phyloP scores from a whole-genome alignment of 306 rosid species.

The Begonia peltatifolia region DNA sequence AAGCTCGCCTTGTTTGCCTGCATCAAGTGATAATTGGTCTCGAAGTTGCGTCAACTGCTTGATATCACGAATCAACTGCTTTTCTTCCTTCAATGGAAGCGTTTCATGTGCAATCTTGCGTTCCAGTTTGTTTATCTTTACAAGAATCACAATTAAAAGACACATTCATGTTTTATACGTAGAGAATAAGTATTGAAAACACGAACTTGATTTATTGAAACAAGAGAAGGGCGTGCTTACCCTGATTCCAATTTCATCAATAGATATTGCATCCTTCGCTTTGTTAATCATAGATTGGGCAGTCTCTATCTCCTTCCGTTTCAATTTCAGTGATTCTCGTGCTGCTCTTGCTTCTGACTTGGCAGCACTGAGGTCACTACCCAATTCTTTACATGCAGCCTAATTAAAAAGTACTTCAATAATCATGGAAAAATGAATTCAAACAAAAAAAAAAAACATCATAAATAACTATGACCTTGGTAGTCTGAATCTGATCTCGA shows the following conservation, averaged over 20 bases:
- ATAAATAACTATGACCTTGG: conserved; percentile 27
- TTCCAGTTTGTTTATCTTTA: conserved; percentile 61
- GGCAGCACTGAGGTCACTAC: conserved; percentile 31
- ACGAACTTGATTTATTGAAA: not conserved
- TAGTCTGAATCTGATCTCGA: conserved; percentile 32
- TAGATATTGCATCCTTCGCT: conserved; percentile 50
- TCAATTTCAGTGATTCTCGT: too few relatives aligned
- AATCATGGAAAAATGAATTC: conserved; percentile 7
- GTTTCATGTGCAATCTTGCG: conserved; percentile 69
- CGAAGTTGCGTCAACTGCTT: conserved; percentile 66
- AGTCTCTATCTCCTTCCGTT: too few relatives aligned
- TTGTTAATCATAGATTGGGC: conserved; percentile 38
- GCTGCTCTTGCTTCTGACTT: too few relatives aligned
- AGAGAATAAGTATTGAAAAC: not conserved
- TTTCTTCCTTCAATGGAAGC: conserved; percentile 64
- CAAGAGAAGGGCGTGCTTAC: conserved; percentile 20
- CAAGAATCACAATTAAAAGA: too few relatives aligned
- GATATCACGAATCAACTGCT: conserved; percentile 58
- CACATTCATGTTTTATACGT: conserved; percentile 3
- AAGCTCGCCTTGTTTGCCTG: conserved; percentile 49
- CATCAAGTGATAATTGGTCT: conserved; percentile 39
- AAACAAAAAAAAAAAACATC: conserved; percentile 6
- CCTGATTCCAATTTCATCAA: conserved; percentile 53
- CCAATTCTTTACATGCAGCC: conserved; percentile 35
- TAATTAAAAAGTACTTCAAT: conserved; percentile 22